These are phyloP conservation scores for Diaporthe citriasiana DNA, from an alignment of 2,329 filamentous ascomycete species.

Conservation along the genomic window DNA sequence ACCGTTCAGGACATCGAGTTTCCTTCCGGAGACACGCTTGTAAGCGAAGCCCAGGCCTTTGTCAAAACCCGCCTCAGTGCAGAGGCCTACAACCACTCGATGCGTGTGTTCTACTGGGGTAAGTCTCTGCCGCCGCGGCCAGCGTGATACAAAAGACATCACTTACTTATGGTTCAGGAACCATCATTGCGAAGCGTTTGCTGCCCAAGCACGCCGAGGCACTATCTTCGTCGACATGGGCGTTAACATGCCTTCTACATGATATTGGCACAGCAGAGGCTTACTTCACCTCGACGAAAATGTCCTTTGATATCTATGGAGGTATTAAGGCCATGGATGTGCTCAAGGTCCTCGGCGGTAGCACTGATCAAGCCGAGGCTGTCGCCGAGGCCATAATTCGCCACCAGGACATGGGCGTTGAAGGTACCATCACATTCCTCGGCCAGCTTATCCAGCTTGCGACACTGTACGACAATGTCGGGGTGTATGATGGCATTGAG, in stretches of 20 bases:
- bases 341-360: neutral
- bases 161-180: neutral
- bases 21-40: neutral
- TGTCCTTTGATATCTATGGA: slow-evolving; percentile 11
- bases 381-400: slow-evolving; percentile 24
- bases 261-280: slow-evolving; percentile 21
- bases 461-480: slow-evolving; percentile 15
- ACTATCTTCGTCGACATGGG: slow-evolving; percentile 7
- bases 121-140: neutral
- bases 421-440: slow-evolving; percentile 23
- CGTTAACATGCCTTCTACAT: neutral
- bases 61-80: neutral
- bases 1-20: neutral
- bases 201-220: slow-evolving; percentile 13
- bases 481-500: neutral
- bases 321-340: slow-evolving; percentile 11
- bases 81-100: slow-evolving; percentile 19
- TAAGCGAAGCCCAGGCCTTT: slow-evolving; percentile 4
- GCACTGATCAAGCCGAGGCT: slow-evolving; percentile 5
- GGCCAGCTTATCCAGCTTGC: slow-evolving; percentile 20
- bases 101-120: slow-evolving; percentile 13
- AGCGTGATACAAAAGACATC: neutral
- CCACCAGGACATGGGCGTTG: slow-evolving; percentile 12
- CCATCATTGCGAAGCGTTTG: neutral
- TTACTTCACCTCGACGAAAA: neutral